Percentiles rank a stretch among this genome's conserved stretches.
Conservation (phyloP, 148 eudicot species). For the Cornus kousa region DNA sequence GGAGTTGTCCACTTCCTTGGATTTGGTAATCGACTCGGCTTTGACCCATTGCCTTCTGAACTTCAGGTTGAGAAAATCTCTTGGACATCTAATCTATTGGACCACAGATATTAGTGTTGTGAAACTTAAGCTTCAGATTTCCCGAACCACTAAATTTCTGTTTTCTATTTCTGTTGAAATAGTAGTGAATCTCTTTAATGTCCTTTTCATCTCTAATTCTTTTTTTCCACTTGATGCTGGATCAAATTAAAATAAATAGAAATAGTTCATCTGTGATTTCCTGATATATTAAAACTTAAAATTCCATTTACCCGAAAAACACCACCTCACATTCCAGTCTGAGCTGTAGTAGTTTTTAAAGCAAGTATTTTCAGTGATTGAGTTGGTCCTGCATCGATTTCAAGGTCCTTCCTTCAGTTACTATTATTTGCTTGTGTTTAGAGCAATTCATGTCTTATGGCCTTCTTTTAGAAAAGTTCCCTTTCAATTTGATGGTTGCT, state of each 20-base stretch:
- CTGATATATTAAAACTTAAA: too few relatives aligned
- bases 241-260: too few relatives aligned
- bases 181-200: too few relatives aligned
- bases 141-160: not conserved
- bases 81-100: not conserved
- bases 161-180: not conserved
- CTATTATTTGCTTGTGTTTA: not conserved
- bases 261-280: too few relatives aligned
- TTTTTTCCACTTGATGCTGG: too few relatives aligned
- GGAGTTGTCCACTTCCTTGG: conserved; percentile 86
- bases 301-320: too few relatives aligned
- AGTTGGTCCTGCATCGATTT: too few relatives aligned
- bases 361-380: too few relatives aligned
- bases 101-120: not conserved
- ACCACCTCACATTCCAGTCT: too few relatives aligned
- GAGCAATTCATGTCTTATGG: not conserved
- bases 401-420: too few relatives aligned
- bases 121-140: not conserved
- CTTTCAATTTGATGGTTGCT: not conserved
- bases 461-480: not conserved
- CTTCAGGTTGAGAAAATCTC: conserved; percentile 60
- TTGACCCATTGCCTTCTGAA: conserved; percentile 71
- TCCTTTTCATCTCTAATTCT: not conserved
- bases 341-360: too few relatives aligned
- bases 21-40: conserved; percentile 88